Evolutionary conservation across 148 eudicot genomes (phyloP), one percentile per base, ranked within the genome.

Genomic region (Cornus kousa): DNA sequence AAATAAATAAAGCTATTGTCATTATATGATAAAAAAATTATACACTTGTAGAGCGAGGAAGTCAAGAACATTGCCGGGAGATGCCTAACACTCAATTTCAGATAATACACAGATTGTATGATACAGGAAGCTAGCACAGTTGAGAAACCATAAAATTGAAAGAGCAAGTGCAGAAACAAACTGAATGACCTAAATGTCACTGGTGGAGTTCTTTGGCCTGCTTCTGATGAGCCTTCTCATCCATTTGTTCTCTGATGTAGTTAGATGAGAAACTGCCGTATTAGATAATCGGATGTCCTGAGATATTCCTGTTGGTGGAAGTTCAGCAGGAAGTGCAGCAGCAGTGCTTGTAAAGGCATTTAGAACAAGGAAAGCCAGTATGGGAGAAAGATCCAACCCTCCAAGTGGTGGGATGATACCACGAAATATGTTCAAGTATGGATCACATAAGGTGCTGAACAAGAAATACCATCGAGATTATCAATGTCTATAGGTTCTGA

Each of bases 321-420:
- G 97, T 85, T 95, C 98, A 59, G 99, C 99, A 80, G 99, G 99
- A 77, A 93, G 90, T 68, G 99, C 97, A 84, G 97, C 68, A 79
- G 98, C 98, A 19, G 95, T 68, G 80, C 98, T 96, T 22, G 97
- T 93, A 65, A 96, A 91, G 67, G 89, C 95, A 67, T 93, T 93
- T 59, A 96, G 83, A 73, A 91, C 93, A 72, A 93, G 92, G 84
- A 96, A 96, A 55, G 99, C 98, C 82, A 96, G 75, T 74, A 96
- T 93, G 28, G 99, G 99, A 68, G 99, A 96, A 71, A 96, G 90
- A 83, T 96, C 97, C 87, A 93, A 85, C 70, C 99, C 97, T 85
- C 99, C 97, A 40, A 91, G 90, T 20, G 99, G 97, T 77, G 98
- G 99, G 70, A 95, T 95, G 70, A 95, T 68, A 74, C 99, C 97